phyloP scores from a whole-genome alignment of 352 stramenopile species.

The Pythium aquatile region DNA sequence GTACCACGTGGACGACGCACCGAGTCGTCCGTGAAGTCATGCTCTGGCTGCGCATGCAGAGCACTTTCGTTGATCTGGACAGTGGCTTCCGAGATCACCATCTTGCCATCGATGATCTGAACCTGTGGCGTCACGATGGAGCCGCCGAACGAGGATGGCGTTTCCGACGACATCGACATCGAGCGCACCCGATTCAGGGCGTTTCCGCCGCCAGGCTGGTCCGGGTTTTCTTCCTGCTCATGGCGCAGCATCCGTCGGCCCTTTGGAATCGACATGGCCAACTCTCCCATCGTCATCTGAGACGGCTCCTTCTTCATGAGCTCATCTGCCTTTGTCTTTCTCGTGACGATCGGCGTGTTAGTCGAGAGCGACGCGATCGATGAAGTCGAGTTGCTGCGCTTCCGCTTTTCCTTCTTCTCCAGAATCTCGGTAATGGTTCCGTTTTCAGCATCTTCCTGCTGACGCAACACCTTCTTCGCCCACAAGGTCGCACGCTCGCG shows the following conservation, averaged over 20 bases:
- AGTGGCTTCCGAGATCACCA: slow-evolving; percentile 73
- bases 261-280: slow-evolving; percentile 74
- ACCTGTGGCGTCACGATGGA: slow-evolving; percentile 77
- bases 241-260: slow-evolving; percentile 53
- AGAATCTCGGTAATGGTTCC: slow-evolving; percentile 28
- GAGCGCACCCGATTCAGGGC: slow-evolving; percentile 54
- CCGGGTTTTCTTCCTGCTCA: slow-evolving; percentile 54
- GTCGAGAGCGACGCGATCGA: slow-evolving; percentile 40
- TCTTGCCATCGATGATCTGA: slow-evolving; percentile 83
- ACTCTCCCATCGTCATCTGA: slow-evolving; percentile 84
- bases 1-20: slow-evolving; percentile 33
- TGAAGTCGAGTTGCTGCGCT: slow-evolving; percentile 59
- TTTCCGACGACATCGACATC: slow-evolving; percentile 63
- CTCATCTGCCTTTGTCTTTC: slow-evolving; percentile 54
- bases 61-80: slow-evolving; percentile 59
- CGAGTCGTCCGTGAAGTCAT: slow-evolving; percentile 34
- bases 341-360: slow-evolving; percentile 15
- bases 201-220: slow-evolving; percentile 31
- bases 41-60: slow-evolving; percentile 23
- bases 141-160: slow-evolving; percentile 49
- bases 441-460: slow-evolving; percentile 39
- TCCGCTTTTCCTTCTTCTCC: slow-evolving; percentile 41
- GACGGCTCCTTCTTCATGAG: slow-evolving; percentile 68
- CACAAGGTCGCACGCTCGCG: slow-evolving; percentile 71
- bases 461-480: slow-evolving; percentile 60